These are phyloP conservation scores for Trifolium pratense DNA, from an alignment of 306 rosid genomes.

Conservation along the genomic window DNA sequence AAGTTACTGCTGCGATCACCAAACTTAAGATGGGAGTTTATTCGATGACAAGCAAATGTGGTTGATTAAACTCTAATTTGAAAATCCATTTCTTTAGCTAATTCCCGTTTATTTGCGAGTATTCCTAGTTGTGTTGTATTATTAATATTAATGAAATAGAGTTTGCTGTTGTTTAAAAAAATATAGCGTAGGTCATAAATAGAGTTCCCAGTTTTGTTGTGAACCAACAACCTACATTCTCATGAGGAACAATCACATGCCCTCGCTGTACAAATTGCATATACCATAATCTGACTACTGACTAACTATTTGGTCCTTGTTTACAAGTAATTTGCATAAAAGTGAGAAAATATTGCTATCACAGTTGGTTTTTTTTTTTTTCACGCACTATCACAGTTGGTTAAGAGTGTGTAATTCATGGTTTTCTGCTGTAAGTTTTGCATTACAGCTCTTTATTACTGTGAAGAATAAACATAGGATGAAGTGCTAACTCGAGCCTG, in stretches of 20 bases:
- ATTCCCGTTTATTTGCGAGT: background rate
- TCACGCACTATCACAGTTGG: slow-evolving; percentile 1
- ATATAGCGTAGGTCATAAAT: background rate
- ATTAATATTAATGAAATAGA: background rate
- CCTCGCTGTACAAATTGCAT: background rate
- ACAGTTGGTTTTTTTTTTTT: too few species aligned
- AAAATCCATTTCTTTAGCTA: background rate
- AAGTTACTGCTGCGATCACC: background rate
- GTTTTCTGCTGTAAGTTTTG: slow-evolving; percentile 22
- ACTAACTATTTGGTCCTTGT: background rate
- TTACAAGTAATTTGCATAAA: slow-evolving; percentile 5
- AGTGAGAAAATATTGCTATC: background rate
- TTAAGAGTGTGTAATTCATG: slow-evolving; percentile 9
- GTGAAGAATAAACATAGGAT: slow-evolving; percentile 10
- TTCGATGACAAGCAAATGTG: background rate
- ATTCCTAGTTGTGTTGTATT: background rate
- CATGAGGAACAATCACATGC: background rate
- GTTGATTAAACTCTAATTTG: background rate
- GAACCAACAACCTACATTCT: background rate
- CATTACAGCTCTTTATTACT: background rate
- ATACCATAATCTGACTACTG: slow-evolving; percentile 2
- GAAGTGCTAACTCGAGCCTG: background rate
- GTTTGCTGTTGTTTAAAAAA: background rate
- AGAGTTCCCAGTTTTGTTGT: slow-evolving; percentile 9
- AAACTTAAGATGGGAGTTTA: background rate